Base-by-base conservation (phyloP, 2,329 filamentous ascomycete genomes). In the Trichoderma pleuroti region DNA sequence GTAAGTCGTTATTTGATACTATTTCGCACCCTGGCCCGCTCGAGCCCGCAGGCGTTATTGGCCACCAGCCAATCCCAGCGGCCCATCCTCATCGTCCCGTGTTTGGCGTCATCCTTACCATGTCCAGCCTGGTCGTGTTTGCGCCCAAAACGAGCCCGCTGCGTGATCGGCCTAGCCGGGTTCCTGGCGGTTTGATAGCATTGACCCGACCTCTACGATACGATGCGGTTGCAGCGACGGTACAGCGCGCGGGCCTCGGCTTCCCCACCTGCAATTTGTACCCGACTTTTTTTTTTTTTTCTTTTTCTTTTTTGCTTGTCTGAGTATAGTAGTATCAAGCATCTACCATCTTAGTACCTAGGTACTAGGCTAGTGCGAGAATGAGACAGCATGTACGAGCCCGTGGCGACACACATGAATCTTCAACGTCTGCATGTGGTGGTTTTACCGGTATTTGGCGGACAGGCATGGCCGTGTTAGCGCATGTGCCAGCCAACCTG, bases 51-150 rank as follows among this genome's bases (percentile, higher is more conserved):
- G 30, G 42, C 34, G 42, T 30, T 34, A 34, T 57, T 49, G 32
- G 42, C 60, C 26, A 70, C 61, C 54, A 65, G 52, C 36, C 42
- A 65, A 32, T 46, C 61, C 39, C 52, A 49, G 68, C 26, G 16
- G 68, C 36, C 62, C 68, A 24, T 46, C 36, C 56, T 49, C 52
- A 49, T 59, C 68, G 68, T 65, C 68, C 61, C 68, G 68, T 65
- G 61, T 70, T 70, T 70, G 68, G 68, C 68, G 68, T 65, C 68
- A 70, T 42, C 39, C n/a, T 42, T 65, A 65, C 42, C 54, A n/a
- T 59, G 56, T 59, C 28, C 10, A 52, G 36, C 49, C 49, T 18
- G 60, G 34, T 16, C 30, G 18, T 64, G 36, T 69, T 63, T 14
- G 67, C 34, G 28, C 39, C 42, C 67, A 69, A 54, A 39, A 36